These are phyloP conservation scores for Corinectria fuckeliana DNA, from an alignment of 2,329 filamentous ascomycete species.

Conservation along the genomic window DNA sequence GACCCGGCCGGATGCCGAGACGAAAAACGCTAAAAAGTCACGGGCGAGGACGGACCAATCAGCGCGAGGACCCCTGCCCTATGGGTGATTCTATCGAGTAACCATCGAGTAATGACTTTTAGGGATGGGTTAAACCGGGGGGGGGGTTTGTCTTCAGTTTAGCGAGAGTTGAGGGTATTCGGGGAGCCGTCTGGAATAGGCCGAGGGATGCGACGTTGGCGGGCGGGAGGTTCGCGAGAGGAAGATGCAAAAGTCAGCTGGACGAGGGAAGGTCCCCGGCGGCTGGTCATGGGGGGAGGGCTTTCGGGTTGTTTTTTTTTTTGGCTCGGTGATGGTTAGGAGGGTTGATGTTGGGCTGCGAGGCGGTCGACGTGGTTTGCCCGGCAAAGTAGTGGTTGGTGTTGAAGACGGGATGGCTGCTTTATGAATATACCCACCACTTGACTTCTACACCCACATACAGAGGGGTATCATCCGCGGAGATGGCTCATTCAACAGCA, in stretches of 20 bases:
- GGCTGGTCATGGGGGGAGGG: background rate
- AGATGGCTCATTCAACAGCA: background rate
- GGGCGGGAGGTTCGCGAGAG: too few species aligned
- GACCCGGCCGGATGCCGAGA: constrained; percentile 34
- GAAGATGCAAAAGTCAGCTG: background rate
- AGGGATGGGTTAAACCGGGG: too few species aligned
- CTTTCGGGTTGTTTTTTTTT: background rate
- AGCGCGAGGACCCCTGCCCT: constrained; percentile 13
- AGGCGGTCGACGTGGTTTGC: background rate
- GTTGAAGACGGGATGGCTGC: background rate
- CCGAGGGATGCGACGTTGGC: too few species aligned
- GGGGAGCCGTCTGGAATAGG: constrained; percentile 1
- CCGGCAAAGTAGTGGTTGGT: background rate
- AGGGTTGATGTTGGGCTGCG: too few species aligned
- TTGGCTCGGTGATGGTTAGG: background rate
- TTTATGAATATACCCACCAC: too few species aligned
- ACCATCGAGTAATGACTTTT: constrained; percentile 52
- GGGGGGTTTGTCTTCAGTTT: background rate
- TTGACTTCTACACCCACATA: background rate
- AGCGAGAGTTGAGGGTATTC: constrained; percentile 21
- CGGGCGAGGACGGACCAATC: constrained; percentile 28
- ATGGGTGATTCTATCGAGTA: constrained; percentile 54
- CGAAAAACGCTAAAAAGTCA: background rate
- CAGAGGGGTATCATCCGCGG: background rate
- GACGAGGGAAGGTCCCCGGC: background rate